phyloP scores from a whole-genome alignment of 768 basidiomycete genomes.

The Tricholoma hemisulphureum region DNA sequence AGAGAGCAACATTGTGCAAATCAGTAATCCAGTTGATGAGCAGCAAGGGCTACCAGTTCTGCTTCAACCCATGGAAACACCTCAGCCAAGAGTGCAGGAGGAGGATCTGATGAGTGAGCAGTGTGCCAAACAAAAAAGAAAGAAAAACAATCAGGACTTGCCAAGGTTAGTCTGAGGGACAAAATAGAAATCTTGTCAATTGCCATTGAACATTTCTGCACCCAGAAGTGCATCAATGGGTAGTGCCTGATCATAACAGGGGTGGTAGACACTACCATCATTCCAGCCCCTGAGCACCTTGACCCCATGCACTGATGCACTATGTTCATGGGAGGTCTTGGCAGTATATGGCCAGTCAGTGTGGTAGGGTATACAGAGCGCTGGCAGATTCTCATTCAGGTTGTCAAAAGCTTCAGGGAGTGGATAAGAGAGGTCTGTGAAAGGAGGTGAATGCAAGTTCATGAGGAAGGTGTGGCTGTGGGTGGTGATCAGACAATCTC shows the following conservation, averaged over 20 bases:
- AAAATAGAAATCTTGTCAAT: slow-evolving; percentile 21
- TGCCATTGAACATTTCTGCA: slow-evolving; percentile 24
- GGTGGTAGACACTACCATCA: slow-evolving; percentile 13
- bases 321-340: slow-evolving; percentile 16
- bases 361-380: no score
- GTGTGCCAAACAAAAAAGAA: no score
- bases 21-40: not conserved
- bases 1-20: slow-evolving; percentile 17
- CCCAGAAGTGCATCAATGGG: slow-evolving; percentile 26
- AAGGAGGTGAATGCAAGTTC: no score
- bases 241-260: slow-evolving; percentile 23
- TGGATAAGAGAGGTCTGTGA: no score
- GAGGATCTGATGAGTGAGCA: slow-evolving; percentile 14
- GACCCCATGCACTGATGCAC: slow-evolving; percentile 17
- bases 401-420: no score
- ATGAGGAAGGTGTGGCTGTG: no score
- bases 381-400: no score
- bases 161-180: slow-evolving; percentile 10
- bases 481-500: no score
- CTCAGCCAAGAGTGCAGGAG: slow-evolving; percentile 4
- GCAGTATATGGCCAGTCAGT: slow-evolving; percentile 18
- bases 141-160: slow-evolving; percentile 2
- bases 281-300: slow-evolving; percentile 24
- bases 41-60: not conserved
- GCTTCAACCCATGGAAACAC: slow-evolving; percentile 11